A percentile compares a stretch with the other conserved stretches of the same genome.
Conservation (phyloP, 1,284 basidiomycete species). For the Rhodotorula sp. region DNA sequence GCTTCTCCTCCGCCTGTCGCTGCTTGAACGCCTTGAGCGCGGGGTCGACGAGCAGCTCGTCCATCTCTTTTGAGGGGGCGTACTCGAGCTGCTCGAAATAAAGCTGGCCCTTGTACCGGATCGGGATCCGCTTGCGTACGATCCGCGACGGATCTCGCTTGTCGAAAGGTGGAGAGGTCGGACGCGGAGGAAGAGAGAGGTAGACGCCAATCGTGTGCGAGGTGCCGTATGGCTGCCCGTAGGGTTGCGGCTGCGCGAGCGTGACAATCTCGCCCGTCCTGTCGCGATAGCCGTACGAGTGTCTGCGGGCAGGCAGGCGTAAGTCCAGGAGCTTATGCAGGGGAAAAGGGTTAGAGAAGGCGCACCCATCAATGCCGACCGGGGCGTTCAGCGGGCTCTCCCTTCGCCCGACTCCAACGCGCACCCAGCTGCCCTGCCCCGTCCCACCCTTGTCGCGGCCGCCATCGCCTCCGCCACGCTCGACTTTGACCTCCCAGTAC, state of each 20-base stretch:
- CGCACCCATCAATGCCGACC: constrained; percentile 77
- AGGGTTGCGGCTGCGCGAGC: constrained; percentile 74
- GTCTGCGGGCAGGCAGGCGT: constrained; percentile 49
- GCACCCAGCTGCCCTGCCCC: constrained; percentile 60
- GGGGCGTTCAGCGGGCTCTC: constrained; percentile 92
- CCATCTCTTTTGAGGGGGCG: constrained; percentile 90
- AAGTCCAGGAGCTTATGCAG: not conserved
- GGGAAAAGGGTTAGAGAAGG: too few relatives aligned
- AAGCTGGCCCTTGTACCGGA: constrained; percentile 92
- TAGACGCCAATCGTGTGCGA: constrained; percentile 94
- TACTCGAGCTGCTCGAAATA: constrained; percentile 97
- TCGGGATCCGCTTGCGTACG: constrained; percentile 82
- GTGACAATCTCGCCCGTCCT: constrained; percentile 88
- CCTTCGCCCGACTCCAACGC: constrained; percentile 86
- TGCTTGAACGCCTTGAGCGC: constrained; percentile 56
- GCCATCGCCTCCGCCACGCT: constrained; percentile 71
- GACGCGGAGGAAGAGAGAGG: constrained; percentile 72
- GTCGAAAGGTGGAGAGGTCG: not conserved
- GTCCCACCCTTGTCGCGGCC: constrained; percentile 52
- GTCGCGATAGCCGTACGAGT: constrained; percentile 89
- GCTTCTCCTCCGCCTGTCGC: constrained; percentile 35
- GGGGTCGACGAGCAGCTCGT: constrained; percentile 55
- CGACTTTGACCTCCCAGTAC: constrained; percentile 88
- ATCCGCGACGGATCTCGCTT: constrained; percentile 61
- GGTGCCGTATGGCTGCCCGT: constrained; percentile 70